Base-by-base conservation (phyloP, 345 rosid species). In the Corchorus olitorius region DNA sequence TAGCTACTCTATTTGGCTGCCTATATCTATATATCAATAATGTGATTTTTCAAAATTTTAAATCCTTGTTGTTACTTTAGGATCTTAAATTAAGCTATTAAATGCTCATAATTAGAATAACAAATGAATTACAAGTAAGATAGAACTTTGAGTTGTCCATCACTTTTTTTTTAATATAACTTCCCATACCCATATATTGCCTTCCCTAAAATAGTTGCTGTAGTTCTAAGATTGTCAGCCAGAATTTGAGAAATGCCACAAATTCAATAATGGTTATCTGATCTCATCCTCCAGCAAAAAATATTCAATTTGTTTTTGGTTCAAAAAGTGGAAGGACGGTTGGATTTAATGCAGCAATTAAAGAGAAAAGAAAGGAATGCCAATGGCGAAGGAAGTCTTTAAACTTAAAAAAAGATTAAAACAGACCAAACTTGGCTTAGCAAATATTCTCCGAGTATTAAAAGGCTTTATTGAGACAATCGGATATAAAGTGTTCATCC, bases 371-470 rank as follows among this genome's bases (percentile, higher is more conserved):
- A 67, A 48, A n/a, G 4, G 12, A 27, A 48, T 67, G 56, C 0
- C 37, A 14, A 27, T 7, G 39, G 72, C 20, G 41, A 68, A 68
- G 20, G 58, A 60, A 27, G 72, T 49, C 72, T 68, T 68, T 68
- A 48, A 3, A 46, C 41, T 48, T 46, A 14, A 68, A 27, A 49
- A 49, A 34, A 3, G 17, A 4, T 3, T 50, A 3, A 60, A 20
- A n/a, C 22, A 66, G 8, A 27, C 70, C 61, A 77, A 67, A 69
- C 71, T 55, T 70, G 72, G 70, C 48, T 78, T 52, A 73, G 70
- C 75, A 76, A 82, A 70, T 78, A 79, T 78, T 83, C 81, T 82
- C 75, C 69, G 6, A 77, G 72, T 72, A 53, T 77, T 65, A 60
- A 70, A 70, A 65, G 62, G 59, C 81, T 77, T 78, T 76, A 78